These are phyloP conservation scores for Cordyceps fumosorosea DNA, from an alignment of 2,329 filamentous ascomycete genomes.

Conservation along the genomic window DNA sequence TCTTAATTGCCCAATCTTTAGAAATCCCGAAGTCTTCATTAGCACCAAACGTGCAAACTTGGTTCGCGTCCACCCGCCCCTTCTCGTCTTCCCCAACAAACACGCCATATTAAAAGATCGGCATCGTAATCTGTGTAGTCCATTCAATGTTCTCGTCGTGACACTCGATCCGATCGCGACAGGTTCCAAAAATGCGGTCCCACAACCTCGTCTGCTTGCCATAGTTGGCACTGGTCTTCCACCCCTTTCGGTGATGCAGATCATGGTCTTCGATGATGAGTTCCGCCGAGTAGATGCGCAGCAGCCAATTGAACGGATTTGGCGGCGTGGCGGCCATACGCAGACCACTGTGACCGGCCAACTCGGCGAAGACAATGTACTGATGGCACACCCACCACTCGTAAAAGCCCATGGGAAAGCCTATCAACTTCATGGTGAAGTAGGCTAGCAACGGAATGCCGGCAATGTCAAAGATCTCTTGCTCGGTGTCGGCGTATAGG, in stretches of 20 bases:
- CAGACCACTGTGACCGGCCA: slow-evolving; percentile 33
- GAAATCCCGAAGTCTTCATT: too few species aligned
- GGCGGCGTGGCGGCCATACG: slow-evolving; percentile 30
- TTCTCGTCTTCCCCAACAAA: too few species aligned
- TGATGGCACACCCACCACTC: slow-evolving; percentile 41
- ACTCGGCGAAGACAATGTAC: slow-evolving; percentile 35
- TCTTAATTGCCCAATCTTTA: too few species aligned
- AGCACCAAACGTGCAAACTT: background rate
- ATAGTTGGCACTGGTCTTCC: slow-evolving; percentile 16
- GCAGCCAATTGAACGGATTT: slow-evolving; percentile 26
- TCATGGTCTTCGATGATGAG: slow-evolving; percentile 37
- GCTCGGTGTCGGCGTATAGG: slow-evolving; percentile 35
- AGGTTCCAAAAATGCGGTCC: slow-evolving; percentile 10
- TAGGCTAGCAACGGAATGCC: slow-evolving; percentile 35
- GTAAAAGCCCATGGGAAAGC: slow-evolving; percentile 39
- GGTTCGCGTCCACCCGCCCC: too few species aligned
- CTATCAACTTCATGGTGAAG: slow-evolving; percentile 26
- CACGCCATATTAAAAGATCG: background rate
- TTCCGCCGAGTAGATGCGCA: slow-evolving; percentile 27
- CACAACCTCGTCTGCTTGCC: slow-evolving; percentile 10
- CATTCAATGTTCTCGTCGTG: slow-evolving; percentile 1
- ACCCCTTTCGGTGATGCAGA: slow-evolving; percentile 33
- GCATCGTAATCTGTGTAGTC: background rate
- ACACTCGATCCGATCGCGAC: slow-evolving; percentile 5
- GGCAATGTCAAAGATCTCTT: slow-evolving; percentile 36